Evolutionary conservation across 2,329 filamentous ascomycete species (phyloP).

Genomic region (Trichoderma atroviride): DNA sequence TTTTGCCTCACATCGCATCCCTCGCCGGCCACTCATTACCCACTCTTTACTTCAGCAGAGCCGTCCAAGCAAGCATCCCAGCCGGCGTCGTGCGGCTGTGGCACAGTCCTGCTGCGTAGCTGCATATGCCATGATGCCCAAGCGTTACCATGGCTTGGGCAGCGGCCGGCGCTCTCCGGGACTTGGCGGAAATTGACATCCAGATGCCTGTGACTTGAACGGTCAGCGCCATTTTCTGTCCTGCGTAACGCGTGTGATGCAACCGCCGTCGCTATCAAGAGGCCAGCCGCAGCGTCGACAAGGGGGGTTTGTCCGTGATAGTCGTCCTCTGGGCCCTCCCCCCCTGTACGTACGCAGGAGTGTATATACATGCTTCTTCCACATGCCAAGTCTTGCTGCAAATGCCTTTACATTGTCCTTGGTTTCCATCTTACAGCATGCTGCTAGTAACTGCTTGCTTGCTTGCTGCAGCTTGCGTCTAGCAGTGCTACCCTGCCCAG

Average conservation of each 20-base stretch:
- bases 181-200: conserved; percentile 22
- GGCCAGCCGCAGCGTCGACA: neutral
- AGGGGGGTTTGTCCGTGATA: neutral
- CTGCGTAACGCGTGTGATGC: conserved; percentile 14
- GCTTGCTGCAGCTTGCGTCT: neutral
- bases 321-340: too few species aligned
- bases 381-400: neutral
- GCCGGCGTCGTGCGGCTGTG: neutral
- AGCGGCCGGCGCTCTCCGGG: conserved; percentile 16
- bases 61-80: neutral
- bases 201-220: neutral
- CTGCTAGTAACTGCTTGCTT: neutral
- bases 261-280: conserved; percentile 9
- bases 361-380: too few species aligned
- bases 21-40: neutral
- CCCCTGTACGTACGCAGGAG: neutral
- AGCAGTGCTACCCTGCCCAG: neutral
- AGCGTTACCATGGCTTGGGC: conserved; percentile 23
- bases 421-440: neutral
- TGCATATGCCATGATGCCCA: conserved; percentile 26
- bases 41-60: neutral
- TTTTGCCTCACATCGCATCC: neutral
- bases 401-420: neutral
- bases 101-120: neutral
- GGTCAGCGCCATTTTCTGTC: neutral